phyloP scores from a whole-genome alignment of 495 filamentous ascomycete genomes.

The Lindgomyces ingoldianus region DNA sequence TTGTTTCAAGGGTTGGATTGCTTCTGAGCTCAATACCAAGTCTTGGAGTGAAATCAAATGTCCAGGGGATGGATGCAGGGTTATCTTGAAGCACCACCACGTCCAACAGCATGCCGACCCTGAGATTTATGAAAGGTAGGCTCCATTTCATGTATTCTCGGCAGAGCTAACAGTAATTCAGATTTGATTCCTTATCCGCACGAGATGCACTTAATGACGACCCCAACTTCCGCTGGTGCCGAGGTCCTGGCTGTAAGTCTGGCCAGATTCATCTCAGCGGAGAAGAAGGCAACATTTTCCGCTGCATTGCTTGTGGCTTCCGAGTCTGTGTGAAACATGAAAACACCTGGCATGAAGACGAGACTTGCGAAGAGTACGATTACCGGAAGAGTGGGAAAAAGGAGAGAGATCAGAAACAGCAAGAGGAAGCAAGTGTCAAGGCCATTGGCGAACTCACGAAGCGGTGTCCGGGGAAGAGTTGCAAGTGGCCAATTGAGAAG shows the following conservation, averaged over 20 bases:
- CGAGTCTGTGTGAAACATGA: slow-evolving; percentile 46
- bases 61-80: slow-evolving; percentile 23
- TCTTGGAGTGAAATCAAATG: slow-evolving; percentile 33
- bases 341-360: slow-evolving; percentile 45
- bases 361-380: slow-evolving; percentile 47
- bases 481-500: slow-evolving; percentile 43
- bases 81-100: slow-evolving; percentile 18
- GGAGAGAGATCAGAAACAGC: slow-evolving; percentile 29
- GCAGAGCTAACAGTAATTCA: neutral
- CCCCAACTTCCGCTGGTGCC: slow-evolving; percentile 48
- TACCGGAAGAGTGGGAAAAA: slow-evolving; percentile 36
- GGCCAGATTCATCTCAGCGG: slow-evolving; percentile 45
- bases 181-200: slow-evolving; percentile 38
- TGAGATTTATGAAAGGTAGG: slow-evolving; percentile 24
- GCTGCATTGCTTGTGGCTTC: slow-evolving; percentile 45
- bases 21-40: slow-evolving; percentile 19
- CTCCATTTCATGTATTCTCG: slow-evolving; percentile 7
- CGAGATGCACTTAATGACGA: slow-evolving; percentile 37
- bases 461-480: slow-evolving; percentile 39
- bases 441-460: slow-evolving; percentile 38
- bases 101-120: slow-evolving; percentile 24
- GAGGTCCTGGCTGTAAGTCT: slow-evolving; percentile 40
- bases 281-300: slow-evolving; percentile 38
- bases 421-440: slow-evolving; percentile 33
- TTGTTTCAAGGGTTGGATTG: slow-evolving; percentile 30